Conservation (phyloP, 2,329 filamentous ascomycete species). For the Colletotrichum melonis region DNA sequence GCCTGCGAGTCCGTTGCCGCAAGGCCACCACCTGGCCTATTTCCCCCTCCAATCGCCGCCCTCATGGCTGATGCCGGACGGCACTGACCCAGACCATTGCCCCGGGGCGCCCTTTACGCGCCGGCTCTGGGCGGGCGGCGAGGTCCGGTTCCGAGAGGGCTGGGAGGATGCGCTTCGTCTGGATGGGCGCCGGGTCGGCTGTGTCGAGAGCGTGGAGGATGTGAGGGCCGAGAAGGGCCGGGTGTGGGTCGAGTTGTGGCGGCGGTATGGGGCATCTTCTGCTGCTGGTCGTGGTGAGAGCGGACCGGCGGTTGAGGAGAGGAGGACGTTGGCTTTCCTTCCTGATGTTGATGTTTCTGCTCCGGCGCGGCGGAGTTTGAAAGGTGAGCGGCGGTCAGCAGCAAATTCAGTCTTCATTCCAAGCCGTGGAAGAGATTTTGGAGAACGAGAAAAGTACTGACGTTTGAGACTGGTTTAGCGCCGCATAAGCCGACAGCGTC, state of each 20-base stretch:
- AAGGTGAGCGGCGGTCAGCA: conserved; percentile 40
- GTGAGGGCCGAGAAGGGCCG: conserved; percentile 48
- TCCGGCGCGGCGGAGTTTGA: conserved; percentile 39
- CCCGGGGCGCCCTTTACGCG: conserved; percentile 79
- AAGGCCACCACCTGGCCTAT: conserved; percentile 86
- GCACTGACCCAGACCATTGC: conserved; percentile 83
- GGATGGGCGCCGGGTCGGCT: conserved; percentile 53
- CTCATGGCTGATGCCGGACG: conserved; percentile 78
- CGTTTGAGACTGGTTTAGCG: conserved; percentile 40
- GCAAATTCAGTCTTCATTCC: not conserved
- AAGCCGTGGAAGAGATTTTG: not conserved
- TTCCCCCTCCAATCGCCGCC: conserved; percentile 79
- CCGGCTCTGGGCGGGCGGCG: conserved; percentile 91
- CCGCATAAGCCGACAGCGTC: conserved; percentile 41
- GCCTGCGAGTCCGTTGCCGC: conserved; percentile 55
- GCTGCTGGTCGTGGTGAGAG: conserved; percentile 7
- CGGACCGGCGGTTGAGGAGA: conserved; percentile 54
- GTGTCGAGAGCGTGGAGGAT: conserved; percentile 57
- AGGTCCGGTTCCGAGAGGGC: conserved; percentile 63
- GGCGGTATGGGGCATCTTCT: conserved; percentile 52
- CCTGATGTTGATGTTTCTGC: conserved; percentile 40
- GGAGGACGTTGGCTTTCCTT: conserved; percentile 65
- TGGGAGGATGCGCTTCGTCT: conserved; percentile 48
- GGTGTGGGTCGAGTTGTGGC: conserved; percentile 63
- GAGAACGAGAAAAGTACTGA: not conserved